Evolutionary conservation across 805 yeast species (phyloP).

Genomic region (Myxozyma udenii): DNA sequence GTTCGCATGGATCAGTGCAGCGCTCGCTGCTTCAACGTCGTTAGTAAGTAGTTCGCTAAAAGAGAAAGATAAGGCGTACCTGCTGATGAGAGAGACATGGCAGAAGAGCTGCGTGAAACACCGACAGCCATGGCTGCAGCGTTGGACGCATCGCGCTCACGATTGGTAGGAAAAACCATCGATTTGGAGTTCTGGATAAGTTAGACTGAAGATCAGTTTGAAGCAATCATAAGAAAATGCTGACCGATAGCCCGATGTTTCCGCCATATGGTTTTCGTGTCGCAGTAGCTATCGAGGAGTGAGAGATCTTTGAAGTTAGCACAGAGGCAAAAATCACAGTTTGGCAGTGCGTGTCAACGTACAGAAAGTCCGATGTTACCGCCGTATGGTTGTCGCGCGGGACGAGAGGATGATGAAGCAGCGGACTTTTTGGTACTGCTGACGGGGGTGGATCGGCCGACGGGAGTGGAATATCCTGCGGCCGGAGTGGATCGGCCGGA

Average conservation of each 20-base stretch:
- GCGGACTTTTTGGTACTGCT: too few species aligned
- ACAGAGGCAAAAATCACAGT: background rate
- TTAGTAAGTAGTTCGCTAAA: background rate
- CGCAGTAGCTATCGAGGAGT: conserved; percentile 4
- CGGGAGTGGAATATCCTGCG: background rate
- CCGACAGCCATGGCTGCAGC: conserved; percentile 13
- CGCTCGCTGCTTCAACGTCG: conserved; percentile 20
- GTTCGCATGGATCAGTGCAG: conserved; percentile 20
- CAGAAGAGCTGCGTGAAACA: conserved; percentile 18
- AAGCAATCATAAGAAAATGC: background rate
- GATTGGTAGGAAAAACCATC: conserved; percentile 12
- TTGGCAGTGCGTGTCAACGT: background rate
- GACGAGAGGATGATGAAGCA: too few species aligned
- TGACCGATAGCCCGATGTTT: conserved; percentile 10
- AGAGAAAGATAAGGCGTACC: conserved; percentile 9
- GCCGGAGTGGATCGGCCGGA: too few species aligned
- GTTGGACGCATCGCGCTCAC: conserved; percentile 8
- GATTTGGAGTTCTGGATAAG: conserved; percentile 18
- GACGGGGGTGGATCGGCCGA: background rate
- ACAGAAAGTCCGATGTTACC: conserved; percentile 6
- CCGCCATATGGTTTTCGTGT: conserved; percentile 16
- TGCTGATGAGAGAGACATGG: conserved; percentile 22
- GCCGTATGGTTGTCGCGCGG: conserved; percentile 12
- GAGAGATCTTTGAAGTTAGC: background rate
- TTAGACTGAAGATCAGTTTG: background rate